Percentiles rank a stretch among this genome's conserved stretches.
Evolutionary conservation across 129 eudicot genomes (phyloP).

Genomic region (Chrysanthemum lavandulifolium): DNA sequence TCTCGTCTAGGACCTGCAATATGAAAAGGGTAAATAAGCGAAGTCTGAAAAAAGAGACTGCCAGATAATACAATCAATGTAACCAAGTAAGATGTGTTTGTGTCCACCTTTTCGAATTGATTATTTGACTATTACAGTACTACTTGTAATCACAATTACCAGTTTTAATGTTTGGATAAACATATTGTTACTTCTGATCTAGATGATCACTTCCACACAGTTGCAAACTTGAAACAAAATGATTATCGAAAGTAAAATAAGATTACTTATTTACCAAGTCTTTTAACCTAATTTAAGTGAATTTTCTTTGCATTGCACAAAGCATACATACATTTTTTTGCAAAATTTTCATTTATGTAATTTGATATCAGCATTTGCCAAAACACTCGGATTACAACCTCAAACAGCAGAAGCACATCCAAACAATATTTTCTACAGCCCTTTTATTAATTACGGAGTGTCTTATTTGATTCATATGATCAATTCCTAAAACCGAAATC

Average conservation of each 20-base stretch:
- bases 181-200: neutral
- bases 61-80: neutral
- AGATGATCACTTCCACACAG: neutral
- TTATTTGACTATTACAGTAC: neutral
- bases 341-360: neutral
- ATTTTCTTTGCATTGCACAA: neutral
- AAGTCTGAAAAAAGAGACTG: neutral
- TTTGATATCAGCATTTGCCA: neutral
- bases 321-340: neutral
- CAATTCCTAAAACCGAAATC: conserved; percentile 3
- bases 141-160: neutral
- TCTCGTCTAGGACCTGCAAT: conserved; percentile 93
- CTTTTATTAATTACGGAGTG: neutral
- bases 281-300: neutral
- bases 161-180: neutral
- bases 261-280: neutral
- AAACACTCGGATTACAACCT: neutral
- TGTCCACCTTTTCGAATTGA: neutral
- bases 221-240: neutral
- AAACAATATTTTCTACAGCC: neutral
- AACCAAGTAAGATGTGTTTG: neutral
- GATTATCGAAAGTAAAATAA: neutral
- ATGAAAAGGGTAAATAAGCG: conserved; percentile 18
- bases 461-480: neutral
- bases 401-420: neutral